These are phyloP conservation scores for Serendipita vermifera DNA, from an alignment of 768 basidiomycete species.

Conservation along the genomic window DNA sequence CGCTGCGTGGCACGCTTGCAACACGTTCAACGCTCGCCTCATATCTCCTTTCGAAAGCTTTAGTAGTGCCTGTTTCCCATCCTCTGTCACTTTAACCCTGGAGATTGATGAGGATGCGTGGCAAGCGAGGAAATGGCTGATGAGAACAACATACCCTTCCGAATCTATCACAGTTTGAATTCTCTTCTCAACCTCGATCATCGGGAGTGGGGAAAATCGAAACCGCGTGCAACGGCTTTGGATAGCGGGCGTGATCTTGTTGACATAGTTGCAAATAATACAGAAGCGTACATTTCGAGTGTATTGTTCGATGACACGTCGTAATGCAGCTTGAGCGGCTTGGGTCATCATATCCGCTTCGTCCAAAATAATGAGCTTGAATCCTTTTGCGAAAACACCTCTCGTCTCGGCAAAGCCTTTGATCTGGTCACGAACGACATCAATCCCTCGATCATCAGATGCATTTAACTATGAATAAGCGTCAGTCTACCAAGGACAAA, in stretches of 20 bases:
- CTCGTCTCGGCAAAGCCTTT: slow-evolving; percentile 97
- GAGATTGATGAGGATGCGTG: slow-evolving; percentile 1
- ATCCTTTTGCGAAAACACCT: slow-evolving; percentile 63
- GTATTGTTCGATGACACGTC: slow-evolving; percentile 96
- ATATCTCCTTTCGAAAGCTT: slow-evolving; percentile 97
- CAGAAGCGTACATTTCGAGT: slow-evolving; percentile 98
- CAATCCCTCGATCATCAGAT: slow-evolving; percentile 96
- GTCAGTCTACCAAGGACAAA: slow-evolving; percentile 2
- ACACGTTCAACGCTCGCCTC: slow-evolving; percentile 87
- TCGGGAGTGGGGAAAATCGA: slow-evolving; percentile 87
- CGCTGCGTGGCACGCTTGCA: slow-evolving; percentile 97
- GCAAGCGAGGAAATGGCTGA: background rate
- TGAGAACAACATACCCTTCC: slow-evolving; percentile 50
- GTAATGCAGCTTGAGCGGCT: slow-evolving; percentile 89
- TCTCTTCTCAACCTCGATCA: slow-evolving; percentile 71
- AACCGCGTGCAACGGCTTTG: slow-evolving; percentile 98
- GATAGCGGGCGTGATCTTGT: slow-evolving; percentile 96
- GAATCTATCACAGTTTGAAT: slow-evolving; percentile 63
- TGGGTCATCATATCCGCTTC: slow-evolving; percentile 99
- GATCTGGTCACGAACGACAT: slow-evolving; percentile 96
- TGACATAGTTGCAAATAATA: slow-evolving; percentile 99
- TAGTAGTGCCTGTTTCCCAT: slow-evolving; percentile 78
- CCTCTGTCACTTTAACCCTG: slow-evolving; percentile 75
- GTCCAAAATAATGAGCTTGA: slow-evolving; percentile 94
- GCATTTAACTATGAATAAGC: slow-evolving; percentile 63